Evolutionary conservation across 2,329 filamentous ascomycete species (phyloP).

Genomic region (Pseudopithomyces maydicus): DNA sequence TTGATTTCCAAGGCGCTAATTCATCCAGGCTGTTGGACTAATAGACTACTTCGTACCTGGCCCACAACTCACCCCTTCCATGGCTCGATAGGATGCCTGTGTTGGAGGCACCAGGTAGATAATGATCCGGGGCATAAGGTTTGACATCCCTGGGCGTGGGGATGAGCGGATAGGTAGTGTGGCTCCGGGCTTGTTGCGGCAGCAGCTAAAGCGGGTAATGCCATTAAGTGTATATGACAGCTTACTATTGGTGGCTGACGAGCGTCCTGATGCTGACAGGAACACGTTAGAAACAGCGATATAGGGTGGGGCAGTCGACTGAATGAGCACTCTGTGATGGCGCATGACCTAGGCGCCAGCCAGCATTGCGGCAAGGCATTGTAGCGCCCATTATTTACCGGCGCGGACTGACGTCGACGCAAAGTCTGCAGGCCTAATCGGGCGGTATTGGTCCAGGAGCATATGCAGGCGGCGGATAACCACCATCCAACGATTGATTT

Average conservation of each 20-base stretch:
- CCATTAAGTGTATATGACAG: background rate
- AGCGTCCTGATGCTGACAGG: constrained; percentile 4
- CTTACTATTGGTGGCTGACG: background rate
- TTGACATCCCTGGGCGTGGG: constrained; percentile 4
- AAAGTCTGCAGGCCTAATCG: background rate
- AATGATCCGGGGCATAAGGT: background rate
- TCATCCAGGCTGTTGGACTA: no score
- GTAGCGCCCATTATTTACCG: background rate
- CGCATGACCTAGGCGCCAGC: constrained; percentile 6
- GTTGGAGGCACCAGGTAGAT: background rate
- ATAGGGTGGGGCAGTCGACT: constrained; percentile 2
- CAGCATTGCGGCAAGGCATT: background rate
- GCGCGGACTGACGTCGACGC: constrained; percentile 1
- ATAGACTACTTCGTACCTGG: background rate
- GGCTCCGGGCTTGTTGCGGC: background rate
- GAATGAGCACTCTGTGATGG: background rate
- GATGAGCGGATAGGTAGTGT: background rate
- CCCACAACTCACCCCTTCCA: background rate
- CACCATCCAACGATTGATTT: constrained; percentile 4
- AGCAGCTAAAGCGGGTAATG: background rate
- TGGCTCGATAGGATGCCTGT: background rate
- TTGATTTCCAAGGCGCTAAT: no score
- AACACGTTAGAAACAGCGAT: background rate
- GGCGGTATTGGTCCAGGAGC: background rate
- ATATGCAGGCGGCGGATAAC: background rate